Evolutionary conservation across 73 alveolate species (phyloP), one percentile per base, ranked within the genome.

Genomic region (Uronychia setigera): DNA sequence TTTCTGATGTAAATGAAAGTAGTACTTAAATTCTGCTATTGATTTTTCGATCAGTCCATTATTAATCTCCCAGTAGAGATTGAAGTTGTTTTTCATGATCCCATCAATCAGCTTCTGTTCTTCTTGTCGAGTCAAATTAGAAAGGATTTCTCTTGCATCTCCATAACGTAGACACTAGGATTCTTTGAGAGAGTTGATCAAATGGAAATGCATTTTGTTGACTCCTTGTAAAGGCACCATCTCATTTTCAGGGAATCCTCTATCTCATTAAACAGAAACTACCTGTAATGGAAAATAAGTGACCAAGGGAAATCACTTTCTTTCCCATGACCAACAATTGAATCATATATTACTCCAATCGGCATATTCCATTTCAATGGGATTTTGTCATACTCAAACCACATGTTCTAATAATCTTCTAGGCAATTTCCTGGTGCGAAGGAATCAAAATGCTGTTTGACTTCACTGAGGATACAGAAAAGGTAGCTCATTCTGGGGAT

Each of bases 331-430:
- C 94, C 94, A 26, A 88, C 76, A n/a, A 81, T n/a, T 1, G 87
- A 31, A 58, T 88, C 94, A 34, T 81, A 88, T 33, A 77, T 34
- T 1, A 88, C 90, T 1, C 94, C 94, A 11, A 88, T 31, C 13
- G 94, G 94, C 0, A 81, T 58, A 58, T 87, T 80, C 94, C 94
- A 88, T 57, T 81, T 88, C 25, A 88, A 35, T 9, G 89, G 89
- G 32, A 60, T 74, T 30, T 76, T 75, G 59, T 88, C 79, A 67
- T 35, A 81, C 28, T 74, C 88, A 59, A 88, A 81, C 94, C 94
- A 88, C 89, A 88, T 81, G 28, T 59, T 76, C 1, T 81, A 82
- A 67, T 74, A 88, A 33, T 32, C 30, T 26, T 88, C 87, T 0
- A 25, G 13, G 32, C 28, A 33, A 31, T 59, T 85, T 1, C 78